Conservation (phyloP, 176 grass and related monocot species). For the Elaeis guineensis region DNA sequence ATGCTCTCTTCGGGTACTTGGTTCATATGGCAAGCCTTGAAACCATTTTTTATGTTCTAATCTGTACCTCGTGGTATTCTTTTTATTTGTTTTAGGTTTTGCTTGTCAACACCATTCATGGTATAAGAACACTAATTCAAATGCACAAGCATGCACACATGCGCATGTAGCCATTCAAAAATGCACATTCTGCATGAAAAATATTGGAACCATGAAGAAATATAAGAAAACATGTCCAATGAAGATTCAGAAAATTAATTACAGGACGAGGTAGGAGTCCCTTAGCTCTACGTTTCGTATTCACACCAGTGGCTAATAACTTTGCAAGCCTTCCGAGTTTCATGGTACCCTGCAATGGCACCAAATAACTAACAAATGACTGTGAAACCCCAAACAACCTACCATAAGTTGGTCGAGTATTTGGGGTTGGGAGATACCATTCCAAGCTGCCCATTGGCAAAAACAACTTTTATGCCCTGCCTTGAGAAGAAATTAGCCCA, state of each 20-base stretch:
- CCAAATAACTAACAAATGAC: conserved; percentile 8
- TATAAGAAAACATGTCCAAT: conserved; percentile 8
- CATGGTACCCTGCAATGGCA: conserved; percentile 73
- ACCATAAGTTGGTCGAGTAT: too few species aligned
- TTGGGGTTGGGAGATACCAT: conserved; percentile 43
- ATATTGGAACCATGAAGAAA: neutral
- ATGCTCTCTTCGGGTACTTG: too few species aligned
- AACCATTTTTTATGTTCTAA: too few species aligned
- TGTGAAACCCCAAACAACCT: neutral
- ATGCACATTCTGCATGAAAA: neutral
- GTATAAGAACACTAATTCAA: too few species aligned
- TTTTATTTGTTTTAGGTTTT: too few species aligned
- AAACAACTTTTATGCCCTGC: conserved; percentile 78
- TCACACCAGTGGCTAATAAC: conserved; percentile 65
- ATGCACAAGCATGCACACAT: too few species aligned
- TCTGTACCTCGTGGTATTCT: too few species aligned
- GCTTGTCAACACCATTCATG: too few species aligned
- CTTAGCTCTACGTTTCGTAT: conserved; percentile 80
- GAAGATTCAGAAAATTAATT: conserved; percentile 15
- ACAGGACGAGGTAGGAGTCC: conserved; percentile 90
- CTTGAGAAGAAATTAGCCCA: conserved; percentile 84
- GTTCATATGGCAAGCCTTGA: too few species aligned
- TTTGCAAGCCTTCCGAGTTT: conserved; percentile 90
- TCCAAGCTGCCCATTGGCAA: conserved; percentile 81
- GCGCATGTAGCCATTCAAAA: too few species aligned